Conservation (phyloP, 2,329 filamentous ascomycete species). For the Penicillium griseofulvum region DNA sequence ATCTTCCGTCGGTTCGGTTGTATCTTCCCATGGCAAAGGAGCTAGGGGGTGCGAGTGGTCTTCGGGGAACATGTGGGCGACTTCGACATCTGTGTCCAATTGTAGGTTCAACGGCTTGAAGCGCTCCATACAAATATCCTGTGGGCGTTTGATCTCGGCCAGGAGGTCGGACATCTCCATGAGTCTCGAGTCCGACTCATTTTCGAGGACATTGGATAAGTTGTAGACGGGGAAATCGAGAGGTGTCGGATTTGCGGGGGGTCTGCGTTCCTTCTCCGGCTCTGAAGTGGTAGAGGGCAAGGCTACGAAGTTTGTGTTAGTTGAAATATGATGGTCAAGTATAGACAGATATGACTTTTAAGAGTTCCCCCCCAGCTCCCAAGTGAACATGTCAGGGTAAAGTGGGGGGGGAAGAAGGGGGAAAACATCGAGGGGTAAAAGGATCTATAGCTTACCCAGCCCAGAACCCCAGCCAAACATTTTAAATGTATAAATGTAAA, state of each 20-base stretch:
- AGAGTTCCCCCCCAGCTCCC: too few species aligned
- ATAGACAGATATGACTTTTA: neutral
- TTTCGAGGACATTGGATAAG: conserved; percentile 34
- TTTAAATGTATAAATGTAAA: neutral
- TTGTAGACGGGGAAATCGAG: conserved; percentile 53
- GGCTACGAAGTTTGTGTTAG: conserved; percentile 24
- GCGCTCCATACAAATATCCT: conserved; percentile 41
- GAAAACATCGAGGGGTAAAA: neutral
- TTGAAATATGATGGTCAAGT: neutral
- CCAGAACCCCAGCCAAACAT: conserved; percentile 38
- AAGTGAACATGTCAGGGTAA: too few species aligned
- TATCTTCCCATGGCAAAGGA: conserved; percentile 38
- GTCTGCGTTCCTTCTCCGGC: conserved; percentile 45
- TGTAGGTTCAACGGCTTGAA: conserved; percentile 44
- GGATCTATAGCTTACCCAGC: conserved; percentile 29
- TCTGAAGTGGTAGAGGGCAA: conserved; percentile 33
- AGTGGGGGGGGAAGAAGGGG: too few species aligned
- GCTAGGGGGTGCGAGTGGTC: conserved; percentile 36
- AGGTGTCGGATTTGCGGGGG: conserved; percentile 50
- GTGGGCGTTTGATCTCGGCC: conserved; percentile 42
- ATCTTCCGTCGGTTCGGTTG: conserved; percentile 21
- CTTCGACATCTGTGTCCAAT: conserved; percentile 37
- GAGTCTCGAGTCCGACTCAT: conserved; percentile 38
- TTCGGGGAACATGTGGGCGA: conserved; percentile 37
- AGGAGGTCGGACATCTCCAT: conserved; percentile 44